Conservation (phyloP, 116 monocot genomes). For the Papilionanthe hybrid region DNA sequence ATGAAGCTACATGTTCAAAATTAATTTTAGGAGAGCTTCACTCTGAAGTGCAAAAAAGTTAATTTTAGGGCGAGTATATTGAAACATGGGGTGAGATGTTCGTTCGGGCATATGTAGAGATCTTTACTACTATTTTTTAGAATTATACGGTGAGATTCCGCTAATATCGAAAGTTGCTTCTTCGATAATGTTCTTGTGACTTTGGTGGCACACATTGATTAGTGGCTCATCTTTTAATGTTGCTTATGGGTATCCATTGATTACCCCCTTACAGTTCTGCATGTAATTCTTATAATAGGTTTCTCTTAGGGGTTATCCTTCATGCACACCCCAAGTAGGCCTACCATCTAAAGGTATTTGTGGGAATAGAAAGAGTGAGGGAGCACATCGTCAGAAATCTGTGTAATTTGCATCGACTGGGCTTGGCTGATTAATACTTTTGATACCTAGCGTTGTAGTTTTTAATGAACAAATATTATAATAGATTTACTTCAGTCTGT, state of each 20-base stretch:
- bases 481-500: neutral
- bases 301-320: no score
- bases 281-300: neutral
- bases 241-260: neutral
- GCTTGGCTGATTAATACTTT: neutral
- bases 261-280: neutral
- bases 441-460: neutral
- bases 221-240: neutral
- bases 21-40: neutral
- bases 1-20: neutral
- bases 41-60: neutral
- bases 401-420: no score
- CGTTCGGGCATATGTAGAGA: neutral
- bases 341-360: no score
- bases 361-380: no score
- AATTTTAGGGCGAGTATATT: neutral
- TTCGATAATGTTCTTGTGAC: neutral
- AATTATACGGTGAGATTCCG: neutral
- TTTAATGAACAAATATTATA: neutral
- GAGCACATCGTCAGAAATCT: no score
- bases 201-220: neutral
- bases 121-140: neutral
- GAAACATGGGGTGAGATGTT: neutral
- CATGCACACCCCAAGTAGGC: no score
- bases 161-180: neutral